phyloP scores from a whole-genome alignment of 805 yeast species.

The Schwanniomyces yamadae region DNA sequence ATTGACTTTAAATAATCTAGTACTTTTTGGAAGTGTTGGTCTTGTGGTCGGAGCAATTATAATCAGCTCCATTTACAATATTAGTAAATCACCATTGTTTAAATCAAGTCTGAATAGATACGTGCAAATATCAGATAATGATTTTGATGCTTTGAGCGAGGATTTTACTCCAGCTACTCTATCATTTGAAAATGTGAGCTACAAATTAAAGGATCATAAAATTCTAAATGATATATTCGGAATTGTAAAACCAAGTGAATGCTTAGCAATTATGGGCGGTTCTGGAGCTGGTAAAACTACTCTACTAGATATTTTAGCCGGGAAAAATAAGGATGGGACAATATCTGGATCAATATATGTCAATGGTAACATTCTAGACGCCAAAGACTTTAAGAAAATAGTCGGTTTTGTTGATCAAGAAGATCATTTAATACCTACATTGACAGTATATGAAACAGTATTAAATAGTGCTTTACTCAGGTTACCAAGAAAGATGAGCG shows the following conservation, averaged over 20 bases:
- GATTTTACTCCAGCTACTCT: constrained; percentile 66
- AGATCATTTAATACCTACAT: constrained; percentile 83
- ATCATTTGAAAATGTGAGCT: constrained; percentile 71
- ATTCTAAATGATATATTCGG: constrained; percentile 73
- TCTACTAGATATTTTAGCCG: constrained; percentile 84
- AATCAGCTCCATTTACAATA: constrained; percentile 45
- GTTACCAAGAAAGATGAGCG: constrained; percentile 78
- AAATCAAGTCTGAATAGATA: constrained; percentile 13
- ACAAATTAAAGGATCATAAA: constrained; percentile 48
- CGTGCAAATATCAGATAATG: constrained; percentile 19
- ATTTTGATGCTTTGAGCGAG: constrained; percentile 45
- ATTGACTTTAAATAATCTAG: constrained; percentile 46
- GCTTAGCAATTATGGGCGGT: constrained; percentile 96
- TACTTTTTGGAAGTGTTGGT: constrained; percentile 45
- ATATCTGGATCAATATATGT: constrained; percentile 67
- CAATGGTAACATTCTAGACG: constrained; percentile 60
- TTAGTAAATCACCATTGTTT: constrained; percentile 64
- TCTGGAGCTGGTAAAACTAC: constrained; percentile 99
- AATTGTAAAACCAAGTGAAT: constrained; percentile 78
- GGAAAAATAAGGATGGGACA: constrained; percentile 76
- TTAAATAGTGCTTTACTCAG: constrained; percentile 86
- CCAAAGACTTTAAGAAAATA: constrained; percentile 55
- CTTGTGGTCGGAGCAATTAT: constrained; percentile 42
- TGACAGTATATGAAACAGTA: constrained; percentile 95
- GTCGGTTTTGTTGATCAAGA: constrained; percentile 97